phyloP scores from a whole-genome alignment of 352 stramenopile species.

The Albugo laibachii region DNA sequence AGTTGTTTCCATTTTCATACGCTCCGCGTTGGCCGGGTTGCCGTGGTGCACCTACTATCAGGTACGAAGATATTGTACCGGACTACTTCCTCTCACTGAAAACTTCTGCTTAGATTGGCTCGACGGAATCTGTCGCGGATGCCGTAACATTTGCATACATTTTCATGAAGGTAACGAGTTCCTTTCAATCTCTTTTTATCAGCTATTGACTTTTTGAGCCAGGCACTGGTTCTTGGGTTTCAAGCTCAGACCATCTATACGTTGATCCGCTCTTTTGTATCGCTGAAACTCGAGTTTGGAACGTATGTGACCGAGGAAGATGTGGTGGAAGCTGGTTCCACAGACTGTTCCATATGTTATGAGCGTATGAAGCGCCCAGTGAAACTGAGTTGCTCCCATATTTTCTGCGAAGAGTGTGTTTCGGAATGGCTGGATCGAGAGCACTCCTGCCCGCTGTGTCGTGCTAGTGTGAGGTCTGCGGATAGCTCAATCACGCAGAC shows the following conservation, averaged over 20 bases:
- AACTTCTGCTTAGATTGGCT: conserved; percentile 13
- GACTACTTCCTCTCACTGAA: neutral
- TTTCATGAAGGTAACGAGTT: conserved; percentile 33
- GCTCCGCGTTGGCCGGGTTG: conserved; percentile 28
- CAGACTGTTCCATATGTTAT: conserved; percentile 72
- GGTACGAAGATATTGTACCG: conserved; percentile 1
- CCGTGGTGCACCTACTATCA: conserved; percentile 70
- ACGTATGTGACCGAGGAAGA: conserved; percentile 40
- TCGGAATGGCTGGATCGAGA: conserved; percentile 72
- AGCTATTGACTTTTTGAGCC: neutral
- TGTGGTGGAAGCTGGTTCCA: conserved; percentile 28
- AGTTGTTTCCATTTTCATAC: conserved; percentile 42
- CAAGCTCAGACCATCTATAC: conserved; percentile 28
- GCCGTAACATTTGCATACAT: conserved; percentile 60
- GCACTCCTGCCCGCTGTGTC: conserved; percentile 56
- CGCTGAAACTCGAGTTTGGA: conserved; percentile 39
- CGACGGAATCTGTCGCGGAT: conserved; percentile 52
- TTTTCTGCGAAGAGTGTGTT: conserved; percentile 75
- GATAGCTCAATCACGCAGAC: conserved; percentile 10
- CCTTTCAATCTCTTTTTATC: neutral
- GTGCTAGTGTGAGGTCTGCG: conserved; percentile 10
- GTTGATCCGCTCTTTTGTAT: conserved; percentile 34
- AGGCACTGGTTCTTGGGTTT: conserved; percentile 33
- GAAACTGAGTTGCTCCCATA: conserved; percentile 52
- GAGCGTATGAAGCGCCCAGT: conserved; percentile 47